Base-by-base conservation (phyloP, 1,284 basidiomycete genomes). In the Lignosus rhinocerotis region DNA sequence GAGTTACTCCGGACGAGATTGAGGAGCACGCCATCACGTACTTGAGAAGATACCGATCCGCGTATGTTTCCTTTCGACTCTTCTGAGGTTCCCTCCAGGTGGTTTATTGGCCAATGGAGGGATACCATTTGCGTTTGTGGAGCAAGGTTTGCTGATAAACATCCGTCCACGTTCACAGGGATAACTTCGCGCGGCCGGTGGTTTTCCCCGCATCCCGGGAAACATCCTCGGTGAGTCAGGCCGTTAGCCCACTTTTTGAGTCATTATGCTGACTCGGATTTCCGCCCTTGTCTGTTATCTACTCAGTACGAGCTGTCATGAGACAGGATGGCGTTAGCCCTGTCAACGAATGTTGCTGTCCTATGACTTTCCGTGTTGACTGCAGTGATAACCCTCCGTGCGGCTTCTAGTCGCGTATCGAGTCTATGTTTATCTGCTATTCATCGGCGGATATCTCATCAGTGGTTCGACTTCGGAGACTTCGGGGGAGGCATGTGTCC, bases 1-100 rank as follows among this genome's bases (percentile, higher is more conserved):
- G 86, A 56, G 76, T 90, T 58, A 79, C 82, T 48, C 96, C 96
- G 36, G 87, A 92, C 64, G 86, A 88, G 68, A 84, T 99, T 61
- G 96, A 98, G 78, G 86, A 92, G 62, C 87, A 92, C 62, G 96
- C 95, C 14, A 92, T 98, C 75, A 87, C 87, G 64, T 97, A 96
- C 76, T 80, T 99, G 66, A 85, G 96, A 73, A 84, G 93, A 72
- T 98, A 93, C 80, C 86, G 96, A 69, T 86, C 87, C 63, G 85
- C 91, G 87, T 89, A 75, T 68, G 86, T 66, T 58, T 45, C 34
- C 45, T 42, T 44, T 51, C n/a, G 49, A n/a, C 16, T 34, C 30
- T 55, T 39, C 36, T 39, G 31, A 12, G 44, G 33, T 19, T 25
- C 42, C 43, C 44, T 46, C 33, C 31, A 32, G 25, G 21, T 31